Percentiles rank a stretch among this genome's conserved stretches.
Evolutionary conservation across 768 basidiomycete species (phyloP).

Genomic region (Tylopilus sp.): DNA sequence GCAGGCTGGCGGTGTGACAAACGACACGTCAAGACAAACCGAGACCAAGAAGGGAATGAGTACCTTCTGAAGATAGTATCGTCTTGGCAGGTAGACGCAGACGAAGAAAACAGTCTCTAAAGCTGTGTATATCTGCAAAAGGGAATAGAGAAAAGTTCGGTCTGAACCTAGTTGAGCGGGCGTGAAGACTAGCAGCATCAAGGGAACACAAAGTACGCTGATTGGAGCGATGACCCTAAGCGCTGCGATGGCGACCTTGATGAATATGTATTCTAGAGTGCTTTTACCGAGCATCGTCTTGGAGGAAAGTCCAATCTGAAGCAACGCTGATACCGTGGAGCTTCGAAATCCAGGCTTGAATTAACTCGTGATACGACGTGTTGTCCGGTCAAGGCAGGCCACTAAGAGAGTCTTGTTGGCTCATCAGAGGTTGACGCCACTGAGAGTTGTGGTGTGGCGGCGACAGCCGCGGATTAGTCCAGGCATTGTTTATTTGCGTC

Average conservation of each 20-base stretch:
- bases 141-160: conserved; percentile 5
- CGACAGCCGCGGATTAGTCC: too few relatives aligned
- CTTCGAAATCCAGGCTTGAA: too few relatives aligned
- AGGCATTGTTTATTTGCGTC: too few relatives aligned
- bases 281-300: conserved; percentile 45
- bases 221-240: conserved; percentile 50
- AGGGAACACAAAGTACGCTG: conserved; percentile 39
- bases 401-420: too few relatives aligned
- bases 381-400: background rate
- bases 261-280: conserved; percentile 51
- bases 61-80: conserved; percentile 44
- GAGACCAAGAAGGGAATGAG: background rate
- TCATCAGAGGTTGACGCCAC: too few relatives aligned
- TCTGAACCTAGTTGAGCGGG: background rate
- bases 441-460: too few relatives aligned
- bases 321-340: background rate
- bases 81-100: conserved; percentile 47
- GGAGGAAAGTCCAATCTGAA: background rate
- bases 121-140: conserved; percentile 33
- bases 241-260: conserved; percentile 41
- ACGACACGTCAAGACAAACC: background rate
- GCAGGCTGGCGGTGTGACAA: conserved; percentile 25
- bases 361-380: too few relatives aligned
- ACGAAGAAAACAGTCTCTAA: conserved; percentile 49
- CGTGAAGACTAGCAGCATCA: conserved; percentile 12